Percentiles rank a stretch among this genome's conserved stretches.
Conservation (phyloP, 2,329 filamentous ascomycete genomes). For the Exophiala lecanii-corni region DNA sequence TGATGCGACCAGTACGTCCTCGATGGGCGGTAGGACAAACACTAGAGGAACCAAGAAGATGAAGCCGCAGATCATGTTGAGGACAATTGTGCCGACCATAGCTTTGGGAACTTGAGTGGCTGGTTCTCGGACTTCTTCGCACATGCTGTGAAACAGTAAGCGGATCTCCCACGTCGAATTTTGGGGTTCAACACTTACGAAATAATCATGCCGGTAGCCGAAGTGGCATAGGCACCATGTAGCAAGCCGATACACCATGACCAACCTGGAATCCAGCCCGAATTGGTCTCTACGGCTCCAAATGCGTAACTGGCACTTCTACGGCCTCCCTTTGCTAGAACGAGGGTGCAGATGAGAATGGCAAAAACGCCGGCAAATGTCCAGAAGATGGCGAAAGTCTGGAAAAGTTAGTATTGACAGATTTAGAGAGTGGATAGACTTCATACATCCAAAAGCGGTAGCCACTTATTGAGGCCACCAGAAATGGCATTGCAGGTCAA, state of each 20-base stretch:
- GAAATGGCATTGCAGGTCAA: slow-evolving; percentile 49
- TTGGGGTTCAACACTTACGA: slow-evolving; percentile 49
- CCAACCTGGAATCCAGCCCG: slow-evolving; percentile 68
- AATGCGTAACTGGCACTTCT: slow-evolving; percentile 61
- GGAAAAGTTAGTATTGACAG: slow-evolving; percentile 2
- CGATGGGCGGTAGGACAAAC: slow-evolving; percentile 64
- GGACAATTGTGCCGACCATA: slow-evolving; percentile 62
- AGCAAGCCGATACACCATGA: slow-evolving; percentile 68
- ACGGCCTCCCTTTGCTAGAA: slow-evolving; percentile 64
- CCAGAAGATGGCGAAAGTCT: slow-evolving; percentile 71
- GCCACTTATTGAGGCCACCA: slow-evolving; percentile 49
- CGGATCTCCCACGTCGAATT: slow-evolving; percentile 11
- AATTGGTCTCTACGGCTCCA: slow-evolving; percentile 62
- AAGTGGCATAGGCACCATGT: slow-evolving; percentile 69
- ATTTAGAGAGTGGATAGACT: slow-evolving; percentile 4
- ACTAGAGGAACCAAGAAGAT: slow-evolving; percentile 65
- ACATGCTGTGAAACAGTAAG: slow-evolving; percentile 52
- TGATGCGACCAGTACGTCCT: slow-evolving; percentile 52
- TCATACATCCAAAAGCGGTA: slow-evolving; percentile 63
- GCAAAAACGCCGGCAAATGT: slow-evolving; percentile 67
- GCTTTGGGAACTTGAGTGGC: slow-evolving; percentile 53
- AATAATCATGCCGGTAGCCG: slow-evolving; percentile 75
- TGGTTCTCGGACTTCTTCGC: slow-evolving; percentile 65
- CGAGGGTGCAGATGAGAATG: slow-evolving; percentile 59
- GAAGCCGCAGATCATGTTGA: slow-evolving; percentile 64